These are phyloP conservation scores for Gastrodia elata DNA, from an alignment of 106 monocot species.

Conservation along the genomic window DNA sequence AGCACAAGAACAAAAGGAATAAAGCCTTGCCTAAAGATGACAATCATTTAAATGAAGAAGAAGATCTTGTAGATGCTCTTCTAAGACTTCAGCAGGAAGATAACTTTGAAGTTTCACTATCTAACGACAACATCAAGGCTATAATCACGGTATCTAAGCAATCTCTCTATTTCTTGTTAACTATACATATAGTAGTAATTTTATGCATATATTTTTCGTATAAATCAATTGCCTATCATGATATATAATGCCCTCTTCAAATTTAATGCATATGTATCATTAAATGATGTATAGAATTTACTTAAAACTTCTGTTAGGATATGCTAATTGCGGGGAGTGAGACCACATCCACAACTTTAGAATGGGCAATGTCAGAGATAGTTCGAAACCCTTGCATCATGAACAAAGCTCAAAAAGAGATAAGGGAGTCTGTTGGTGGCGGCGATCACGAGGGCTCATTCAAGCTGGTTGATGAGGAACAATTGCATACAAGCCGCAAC, in stretches of 20 bases:
- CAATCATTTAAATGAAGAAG: not conserved
- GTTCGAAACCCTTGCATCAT: conserved; percentile 3
- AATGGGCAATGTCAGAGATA: conserved; percentile 15
- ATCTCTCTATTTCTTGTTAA: not conserved
- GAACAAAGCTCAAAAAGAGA: conserved; percentile 9
- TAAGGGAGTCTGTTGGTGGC: not conserved
- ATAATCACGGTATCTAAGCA: conserved; percentile 7
- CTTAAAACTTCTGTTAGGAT: conserved; percentile 12
- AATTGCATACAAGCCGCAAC: not conserved
- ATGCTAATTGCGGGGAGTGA: conserved; percentile 13
- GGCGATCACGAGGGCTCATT: no score
- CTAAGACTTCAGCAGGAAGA: conserved; percentile 2
- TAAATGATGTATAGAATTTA: no score
- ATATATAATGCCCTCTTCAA: no score
- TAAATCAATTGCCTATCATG: not conserved
- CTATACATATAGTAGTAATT: not conserved
- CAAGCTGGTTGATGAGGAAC: not conserved
- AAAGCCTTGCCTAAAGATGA: no score
- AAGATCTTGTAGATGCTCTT: conserved; percentile 9
- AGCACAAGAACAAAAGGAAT: not conserved
- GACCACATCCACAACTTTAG: not conserved
- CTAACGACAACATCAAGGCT: conserved; percentile 11
- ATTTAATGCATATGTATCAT: no score
- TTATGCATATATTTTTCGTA: not conserved
- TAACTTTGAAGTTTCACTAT: not conserved